Evolutionary conservation across 176 grass and related monocot genomes (phyloP), one percentile per base, ranked within the genome.

Genomic region (Raddia guianensis): DNA sequence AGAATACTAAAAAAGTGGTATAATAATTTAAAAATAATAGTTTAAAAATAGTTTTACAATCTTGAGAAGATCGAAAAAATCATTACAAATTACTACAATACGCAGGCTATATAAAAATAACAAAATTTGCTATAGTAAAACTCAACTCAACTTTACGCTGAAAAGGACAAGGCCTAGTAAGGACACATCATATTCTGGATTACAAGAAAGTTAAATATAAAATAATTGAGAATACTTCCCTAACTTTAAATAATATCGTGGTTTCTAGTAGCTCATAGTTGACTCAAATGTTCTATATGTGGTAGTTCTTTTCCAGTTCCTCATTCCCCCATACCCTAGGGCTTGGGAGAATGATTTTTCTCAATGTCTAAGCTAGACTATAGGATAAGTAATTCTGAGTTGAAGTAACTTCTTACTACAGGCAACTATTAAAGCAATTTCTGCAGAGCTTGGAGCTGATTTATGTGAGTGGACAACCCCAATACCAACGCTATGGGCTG

Each of bases 401-500:
- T 72, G 43, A 72, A n/a, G 72, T 75, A 43, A 84, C 83, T 82
- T 58, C 37, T 65, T 62, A 67, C 82, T n/a, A 15, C 74, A 98
- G 95, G 90, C 92, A 89, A 84, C 87, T 80, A 83, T 98, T 68
- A 87, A 89, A 87, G 84, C 77, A 20, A 72, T 98, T 53, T 88
- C 90, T 84, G 72, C 70, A 47, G 85, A 93, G 73, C 78, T 94
- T 83, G 86, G 88, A 73, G 90, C 76, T 4, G 86, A 94, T 46
- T 73, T 94, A 82, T 98, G 84, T 70, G 90, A 98, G 76, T 98
- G 95, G 95, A 93, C 68, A 82, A 86, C 95, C 68, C 95, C 95
- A 60, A 89, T 91, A 74, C 95, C 95, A 58, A 98, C 92, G 68
- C 84, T 98, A 33, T 98, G 95, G 95, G 51, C 79, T 80, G 95